These are phyloP conservation scores for Bruguiera hainesii DNA, from an alignment of 441 rosid species.

Conservation along the genomic window DNA sequence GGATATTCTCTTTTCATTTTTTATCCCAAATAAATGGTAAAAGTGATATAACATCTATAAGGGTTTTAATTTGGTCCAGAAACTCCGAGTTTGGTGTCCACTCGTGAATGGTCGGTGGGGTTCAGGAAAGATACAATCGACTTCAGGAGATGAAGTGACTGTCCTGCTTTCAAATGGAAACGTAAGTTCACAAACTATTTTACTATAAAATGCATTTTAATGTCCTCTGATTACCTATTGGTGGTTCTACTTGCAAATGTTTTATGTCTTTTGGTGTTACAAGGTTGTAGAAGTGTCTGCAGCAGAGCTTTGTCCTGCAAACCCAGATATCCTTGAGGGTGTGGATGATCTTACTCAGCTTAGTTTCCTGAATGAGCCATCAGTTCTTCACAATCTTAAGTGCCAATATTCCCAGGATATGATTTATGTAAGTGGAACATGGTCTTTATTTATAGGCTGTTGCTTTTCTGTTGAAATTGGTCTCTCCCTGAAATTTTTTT, in stretches of 20 bases:
- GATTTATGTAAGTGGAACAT: slow-evolving; percentile 71
- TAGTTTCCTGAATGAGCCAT: slow-evolving; percentile 94
- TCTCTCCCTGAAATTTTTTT: too few species aligned
- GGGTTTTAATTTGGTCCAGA: slow-evolving; percentile 40
- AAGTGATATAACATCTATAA: slow-evolving; percentile 7
- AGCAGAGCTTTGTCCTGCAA: slow-evolving; percentile 84
- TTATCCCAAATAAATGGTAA: background rate
- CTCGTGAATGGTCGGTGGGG: slow-evolving; percentile 62
- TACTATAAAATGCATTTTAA: slow-evolving; percentile 11
- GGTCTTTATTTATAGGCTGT: too few species aligned
- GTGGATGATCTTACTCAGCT: slow-evolving; percentile 93
- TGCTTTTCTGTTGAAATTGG: too few species aligned
- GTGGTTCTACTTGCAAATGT: too few species aligned
- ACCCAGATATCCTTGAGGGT: slow-evolving; percentile 87
- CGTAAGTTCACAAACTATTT: slow-evolving; percentile 23
- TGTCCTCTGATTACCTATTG: slow-evolving; percentile 10
- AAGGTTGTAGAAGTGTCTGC: slow-evolving; percentile 75
- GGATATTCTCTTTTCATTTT: background rate
- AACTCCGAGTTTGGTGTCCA: slow-evolving; percentile 85
- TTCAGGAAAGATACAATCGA: slow-evolving; percentile 74
- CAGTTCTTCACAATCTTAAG: slow-evolving; percentile 80
- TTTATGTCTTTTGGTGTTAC: background rate
- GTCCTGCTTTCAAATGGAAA: slow-evolving; percentile 60
- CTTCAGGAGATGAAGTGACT: slow-evolving; percentile 60
- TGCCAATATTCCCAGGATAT: slow-evolving; percentile 66